These are phyloP conservation scores for Tricholoma terreum DNA, from an alignment of 768 basidiomycete species.

Conservation along the genomic window DNA sequence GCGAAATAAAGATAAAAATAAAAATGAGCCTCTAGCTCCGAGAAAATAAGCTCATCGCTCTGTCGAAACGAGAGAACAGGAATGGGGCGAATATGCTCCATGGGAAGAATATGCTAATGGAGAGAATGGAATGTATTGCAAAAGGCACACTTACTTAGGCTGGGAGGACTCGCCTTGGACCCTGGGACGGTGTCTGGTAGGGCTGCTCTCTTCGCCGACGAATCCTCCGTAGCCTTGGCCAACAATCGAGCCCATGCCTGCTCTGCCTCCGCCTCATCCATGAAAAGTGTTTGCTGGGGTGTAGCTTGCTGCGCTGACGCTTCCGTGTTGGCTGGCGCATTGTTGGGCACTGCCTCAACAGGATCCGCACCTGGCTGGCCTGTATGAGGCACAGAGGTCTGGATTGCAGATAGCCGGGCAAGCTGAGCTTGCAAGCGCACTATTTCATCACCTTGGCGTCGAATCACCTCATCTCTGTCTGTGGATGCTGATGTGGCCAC, in stretches of 20 bases:
- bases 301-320: not conserved
- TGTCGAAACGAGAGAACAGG: not conserved
- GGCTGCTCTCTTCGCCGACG: not conserved
- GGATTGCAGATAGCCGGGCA: not conserved
- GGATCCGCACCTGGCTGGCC: not conserved
- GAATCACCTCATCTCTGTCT: not conserved
- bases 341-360: not conserved
- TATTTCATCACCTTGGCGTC: not conserved
- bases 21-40: too few species aligned
- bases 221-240: not conserved
- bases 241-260: not conserved
- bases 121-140: not conserved
- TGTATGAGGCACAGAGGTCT: not conserved
- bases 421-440: not conserved
- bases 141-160: not conserved
- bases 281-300: not conserved
- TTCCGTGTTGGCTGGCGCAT: not conserved
- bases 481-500: not conserved
- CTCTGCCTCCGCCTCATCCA: not conserved
- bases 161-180: not conserved
- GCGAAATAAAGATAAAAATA: too few species aligned
- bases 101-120: not conserved
- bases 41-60: not conserved
- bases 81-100: not conserved
- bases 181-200: not conserved